These are phyloP conservation scores for Histomonas meleagridis DNA, from an alignment of 208 protist species.

Conservation along the genomic window DNA sequence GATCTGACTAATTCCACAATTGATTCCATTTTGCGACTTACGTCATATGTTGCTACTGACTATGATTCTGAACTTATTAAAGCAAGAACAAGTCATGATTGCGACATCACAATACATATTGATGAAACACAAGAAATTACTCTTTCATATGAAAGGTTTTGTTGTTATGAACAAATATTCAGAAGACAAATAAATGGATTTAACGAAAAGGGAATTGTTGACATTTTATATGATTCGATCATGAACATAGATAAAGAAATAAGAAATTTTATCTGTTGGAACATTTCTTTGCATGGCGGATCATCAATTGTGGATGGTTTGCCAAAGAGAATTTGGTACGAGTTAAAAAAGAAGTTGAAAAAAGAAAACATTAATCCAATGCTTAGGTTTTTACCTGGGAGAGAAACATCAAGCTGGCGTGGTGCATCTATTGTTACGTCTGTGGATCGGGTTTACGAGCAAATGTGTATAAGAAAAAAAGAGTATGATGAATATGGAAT, in stretches of 20 bases:
- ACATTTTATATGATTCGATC: slow-evolving; percentile 1
- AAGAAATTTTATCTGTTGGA: slow-evolving; percentile 55
- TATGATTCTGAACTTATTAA: slow-evolving; percentile 55
- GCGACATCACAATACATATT: slow-evolving; percentile 57
- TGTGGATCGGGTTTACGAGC: too few relatives aligned
- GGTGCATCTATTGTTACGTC: slow-evolving; percentile 49
- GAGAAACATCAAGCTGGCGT: slow-evolving; percentile 62
- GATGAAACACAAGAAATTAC: slow-evolving; percentile 56
- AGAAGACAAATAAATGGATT: slow-evolving; percentile 53
- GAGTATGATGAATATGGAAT: too few relatives aligned
- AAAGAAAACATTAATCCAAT: too few relatives aligned
- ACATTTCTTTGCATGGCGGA: slow-evolving; percentile 56
- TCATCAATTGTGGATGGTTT: slow-evolving; percentile 66
- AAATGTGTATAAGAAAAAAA: too few relatives aligned
- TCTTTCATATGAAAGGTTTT: slow-evolving; percentile 54
- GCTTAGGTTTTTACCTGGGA: slow-evolving; percentile 57
- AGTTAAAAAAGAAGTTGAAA: slow-evolving; percentile 54
- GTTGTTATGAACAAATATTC: slow-evolving; percentile 66
- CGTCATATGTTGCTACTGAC: slow-evolving; percentile 60
- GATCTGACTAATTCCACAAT: slow-evolving; percentile 59
- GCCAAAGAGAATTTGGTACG: slow-evolving; percentile 80
- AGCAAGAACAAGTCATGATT: slow-evolving; percentile 40
- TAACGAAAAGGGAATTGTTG: neutral
- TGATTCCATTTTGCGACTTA: slow-evolving; percentile 63
- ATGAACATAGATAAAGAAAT: slow-evolving; percentile 64